phyloP scores from a whole-genome alignment of 805 yeast genomes.

The Brettanomyces bruxellensis region DNA sequence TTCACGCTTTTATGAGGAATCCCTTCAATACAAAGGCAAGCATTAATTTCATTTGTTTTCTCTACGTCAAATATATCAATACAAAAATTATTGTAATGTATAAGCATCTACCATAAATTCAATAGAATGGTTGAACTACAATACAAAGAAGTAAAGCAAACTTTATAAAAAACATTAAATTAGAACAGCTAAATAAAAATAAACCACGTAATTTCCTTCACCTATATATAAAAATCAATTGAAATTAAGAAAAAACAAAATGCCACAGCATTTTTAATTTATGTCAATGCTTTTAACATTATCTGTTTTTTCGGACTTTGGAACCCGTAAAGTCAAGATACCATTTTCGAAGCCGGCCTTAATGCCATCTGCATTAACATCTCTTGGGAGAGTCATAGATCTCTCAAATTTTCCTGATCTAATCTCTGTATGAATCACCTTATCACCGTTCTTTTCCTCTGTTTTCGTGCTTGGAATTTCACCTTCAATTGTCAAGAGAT shows the following conservation, averaged over 20 bases:
- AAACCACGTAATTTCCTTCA: too few species aligned
- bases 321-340: conserved; percentile 32
- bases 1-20: too few species aligned
- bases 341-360: conserved; percentile 39
- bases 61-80: too few species aligned
- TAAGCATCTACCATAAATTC: too few species aligned
- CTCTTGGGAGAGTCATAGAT: conserved; percentile 29
- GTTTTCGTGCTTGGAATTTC: conserved; percentile 18
- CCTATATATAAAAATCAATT: background rate
- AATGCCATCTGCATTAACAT: conserved; percentile 34
- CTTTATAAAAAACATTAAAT: too few species aligned
- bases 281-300: conserved; percentile 15
- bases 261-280: conserved; percentile 12
- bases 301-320: conserved; percentile 25
- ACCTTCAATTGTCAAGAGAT: conserved; percentile 36
- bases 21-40: too few species aligned
- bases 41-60: too few species aligned
- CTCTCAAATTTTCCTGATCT: conserved; percentile 12
- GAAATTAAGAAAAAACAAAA: conserved; percentile 28
- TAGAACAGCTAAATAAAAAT: too few species aligned
- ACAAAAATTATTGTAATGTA: too few species aligned
- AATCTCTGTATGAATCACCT: conserved; percentile 5
- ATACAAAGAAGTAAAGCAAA: too few species aligned
- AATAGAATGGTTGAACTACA: too few species aligned
- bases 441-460: background rate